A percentile compares a stretch with the other conserved stretches of the same genome.
phyloP scores from a whole-genome alignment of 306 rosid species.

The Vigna reflexopilosa region DNA sequence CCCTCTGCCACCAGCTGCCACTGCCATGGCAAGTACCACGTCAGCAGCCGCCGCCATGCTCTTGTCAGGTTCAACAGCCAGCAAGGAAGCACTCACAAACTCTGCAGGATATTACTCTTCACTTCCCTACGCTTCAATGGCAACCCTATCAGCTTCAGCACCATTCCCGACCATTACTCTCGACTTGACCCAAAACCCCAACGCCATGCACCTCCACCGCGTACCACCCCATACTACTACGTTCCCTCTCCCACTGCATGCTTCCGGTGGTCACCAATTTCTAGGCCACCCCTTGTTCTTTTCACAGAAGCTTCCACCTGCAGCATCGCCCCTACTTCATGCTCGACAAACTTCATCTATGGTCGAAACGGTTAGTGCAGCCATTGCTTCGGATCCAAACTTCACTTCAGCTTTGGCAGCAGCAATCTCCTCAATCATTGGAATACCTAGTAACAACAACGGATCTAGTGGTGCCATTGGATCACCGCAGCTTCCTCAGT shows the following conservation, averaged over 20 bases:
- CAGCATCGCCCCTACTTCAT: constrained; percentile 28
- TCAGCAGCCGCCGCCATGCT: constrained; percentile 66
- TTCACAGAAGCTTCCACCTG: constrained; percentile 37
- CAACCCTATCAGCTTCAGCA: constrained; percentile 60
- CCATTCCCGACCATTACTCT: constrained; percentile 61
- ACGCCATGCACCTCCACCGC: constrained; percentile 39
- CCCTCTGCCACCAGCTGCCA: constrained; percentile 62
- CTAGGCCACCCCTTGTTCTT: constrained; percentile 48
- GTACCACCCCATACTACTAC: not conserved
- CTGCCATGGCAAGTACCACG: constrained; percentile 59
- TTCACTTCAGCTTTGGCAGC: constrained; percentile 63
- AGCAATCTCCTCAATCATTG: constrained; percentile 60
- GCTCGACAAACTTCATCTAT: constrained; percentile 20
- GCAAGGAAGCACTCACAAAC: constrained; percentile 42
- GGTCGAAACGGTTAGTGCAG: constrained; percentile 55
- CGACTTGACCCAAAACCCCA: constrained; percentile 55
- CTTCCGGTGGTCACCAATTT: constrained; percentile 20
- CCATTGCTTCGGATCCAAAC: constrained; percentile 64
- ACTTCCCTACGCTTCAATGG: constrained; percentile 48
- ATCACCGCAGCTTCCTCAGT: constrained; percentile 59
- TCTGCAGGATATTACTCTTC: constrained; percentile 44
- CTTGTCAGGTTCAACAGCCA: constrained; percentile 49
- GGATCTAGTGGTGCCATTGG: not conserved
- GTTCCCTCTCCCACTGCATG: constrained; percentile 51
- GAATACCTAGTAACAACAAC: constrained; percentile 16